Conservation (phyloP, 2,329 filamentous ascomycete species). For the Pleoardoris graminearum region DNA sequence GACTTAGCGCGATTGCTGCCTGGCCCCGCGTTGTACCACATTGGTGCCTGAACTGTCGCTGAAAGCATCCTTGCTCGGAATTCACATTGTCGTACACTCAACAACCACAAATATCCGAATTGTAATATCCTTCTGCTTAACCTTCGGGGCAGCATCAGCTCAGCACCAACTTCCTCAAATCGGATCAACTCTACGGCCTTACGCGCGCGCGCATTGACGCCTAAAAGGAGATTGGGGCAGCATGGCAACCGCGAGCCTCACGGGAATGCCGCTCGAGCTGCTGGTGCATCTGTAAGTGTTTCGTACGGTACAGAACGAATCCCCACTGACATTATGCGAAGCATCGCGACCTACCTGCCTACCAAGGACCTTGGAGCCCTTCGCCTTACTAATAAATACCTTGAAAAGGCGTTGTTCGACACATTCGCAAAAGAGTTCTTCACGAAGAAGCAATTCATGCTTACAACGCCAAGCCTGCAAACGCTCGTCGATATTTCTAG, state of each 20-base stretch:
- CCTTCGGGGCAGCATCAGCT: no score
- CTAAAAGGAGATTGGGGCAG: no score
- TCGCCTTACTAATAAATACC: slow-evolving; percentile 58
- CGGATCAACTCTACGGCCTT: no score
- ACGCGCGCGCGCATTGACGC: no score
- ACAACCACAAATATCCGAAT: no score
- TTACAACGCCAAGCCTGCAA: slow-evolving; percentile 60
- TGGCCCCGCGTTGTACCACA: not conserved
- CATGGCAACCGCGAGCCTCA: slow-evolving; percentile 29
- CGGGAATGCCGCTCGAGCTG: slow-evolving; percentile 60
- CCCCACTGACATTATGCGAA: slow-evolving; percentile 11
- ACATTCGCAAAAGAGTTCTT: slow-evolving; percentile 67
- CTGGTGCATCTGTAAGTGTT: slow-evolving; percentile 45
- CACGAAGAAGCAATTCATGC: slow-evolving; percentile 60
- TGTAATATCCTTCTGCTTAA: not conserved
- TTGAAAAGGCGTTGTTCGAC: slow-evolving; percentile 59
- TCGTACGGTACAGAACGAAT: not conserved
- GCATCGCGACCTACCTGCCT: slow-evolving; percentile 54
- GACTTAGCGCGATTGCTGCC: slow-evolving; percentile 2
- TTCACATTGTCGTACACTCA: no score
- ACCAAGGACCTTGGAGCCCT: slow-evolving; percentile 61
- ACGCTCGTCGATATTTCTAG: slow-evolving; percentile 52
- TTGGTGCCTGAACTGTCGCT: not conserved
- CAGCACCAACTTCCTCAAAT: not conserved
- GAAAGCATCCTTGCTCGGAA: no score